phyloP scores from a whole-genome alignment of 495 filamentous ascomycete species.

The Bacidia gigantensis region DNA sequence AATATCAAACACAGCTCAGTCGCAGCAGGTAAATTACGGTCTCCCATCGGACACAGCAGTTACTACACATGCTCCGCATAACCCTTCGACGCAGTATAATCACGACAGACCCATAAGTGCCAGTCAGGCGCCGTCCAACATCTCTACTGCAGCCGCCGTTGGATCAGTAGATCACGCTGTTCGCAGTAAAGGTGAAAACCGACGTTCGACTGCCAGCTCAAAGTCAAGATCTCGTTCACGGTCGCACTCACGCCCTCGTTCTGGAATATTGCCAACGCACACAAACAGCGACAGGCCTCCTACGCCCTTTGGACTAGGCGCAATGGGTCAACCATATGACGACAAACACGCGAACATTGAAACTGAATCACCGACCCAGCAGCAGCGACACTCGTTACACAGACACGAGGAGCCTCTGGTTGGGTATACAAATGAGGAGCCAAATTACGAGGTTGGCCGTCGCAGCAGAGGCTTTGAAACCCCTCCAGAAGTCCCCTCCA shows the following conservation, averaged over 20 bases:
- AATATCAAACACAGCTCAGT: background rate
- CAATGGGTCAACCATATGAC: slow-evolving; percentile 18
- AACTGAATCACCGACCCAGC: slow-evolving; percentile 14
- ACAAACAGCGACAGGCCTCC: slow-evolving; percentile 12
- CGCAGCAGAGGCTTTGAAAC: slow-evolving; percentile 9
- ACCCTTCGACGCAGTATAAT: no score
- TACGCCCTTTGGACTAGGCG: slow-evolving; percentile 18
- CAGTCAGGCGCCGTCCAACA: slow-evolving; percentile 12
- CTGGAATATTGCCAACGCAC: slow-evolving; percentile 11
- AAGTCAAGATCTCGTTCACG: slow-evolving; percentile 3
- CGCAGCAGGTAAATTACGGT: background rate
- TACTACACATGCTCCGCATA: background rate
- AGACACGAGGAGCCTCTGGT: slow-evolving; percentile 1
- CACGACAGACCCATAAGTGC: slow-evolving; percentile 13
- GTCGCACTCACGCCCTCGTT: slow-evolving; percentile 7
- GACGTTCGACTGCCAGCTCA: background rate
- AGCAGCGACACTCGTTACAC: slow-evolving; percentile 14
- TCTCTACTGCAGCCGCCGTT: slow-evolving; percentile 9
- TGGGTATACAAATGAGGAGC: background rate
- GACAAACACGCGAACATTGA: slow-evolving; percentile 18
- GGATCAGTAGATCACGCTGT: slow-evolving; percentile 10
- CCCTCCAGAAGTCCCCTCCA: slow-evolving; percentile 10
- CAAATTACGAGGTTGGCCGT: background rate
- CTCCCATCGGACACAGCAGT: background rate
- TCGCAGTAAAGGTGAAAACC: slow-evolving; percentile 7